Evolutionary conservation across 73 alveolate genomes (phyloP), one percentile per base, ranked within the genome.

Genomic region (Urostyla sp.): DNA sequence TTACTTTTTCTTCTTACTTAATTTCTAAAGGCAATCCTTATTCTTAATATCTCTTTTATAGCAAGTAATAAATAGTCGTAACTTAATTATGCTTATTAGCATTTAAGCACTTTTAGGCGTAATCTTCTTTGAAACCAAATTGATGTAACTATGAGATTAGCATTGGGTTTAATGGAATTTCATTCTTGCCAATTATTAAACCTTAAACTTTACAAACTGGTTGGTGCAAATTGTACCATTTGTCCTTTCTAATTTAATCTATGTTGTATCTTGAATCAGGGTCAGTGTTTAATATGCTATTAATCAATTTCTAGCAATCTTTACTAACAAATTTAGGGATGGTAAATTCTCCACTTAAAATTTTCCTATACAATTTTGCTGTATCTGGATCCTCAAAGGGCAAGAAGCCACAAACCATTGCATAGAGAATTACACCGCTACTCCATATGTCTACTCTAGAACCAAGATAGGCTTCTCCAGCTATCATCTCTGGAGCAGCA

Each of bases 221-320:
- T 54, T 92, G 82, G 48, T 85, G 69, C 23, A 72, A 45, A 40
- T 88, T 75, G 77, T 91, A 93, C 98, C 99, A 96, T 44, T 91
- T 85, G 72, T 96, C 98, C 11, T 57, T 46, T 76, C 91, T 92
- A 43, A 96, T 94, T 46, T 92, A 90, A 23, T 88, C 94, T 7
- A 93, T 85, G 40, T 75, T 90, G 84, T 60, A 81, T 84, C 99
- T 87, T 56, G 90, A 87, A 55, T 75, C 84, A 4, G 99, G 98
- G 67, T 96, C 99, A 1, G 95, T 87, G 63, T 88, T 87, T 26
- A 96, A 66, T 21, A 96, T 85, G 58, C 84, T 76, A 36, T 87
- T 89, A 15, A 96, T 84, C 15, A 96, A 77, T 80, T 96, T 97
- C 23, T 80, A 87, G 13, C 95, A 98, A 37, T 88, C 85, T 26